These are phyloP conservation scores for Arthroderma sp. DNA, from an alignment of 2,329 filamentous ascomycete genomes.

Conservation along the genomic window DNA sequence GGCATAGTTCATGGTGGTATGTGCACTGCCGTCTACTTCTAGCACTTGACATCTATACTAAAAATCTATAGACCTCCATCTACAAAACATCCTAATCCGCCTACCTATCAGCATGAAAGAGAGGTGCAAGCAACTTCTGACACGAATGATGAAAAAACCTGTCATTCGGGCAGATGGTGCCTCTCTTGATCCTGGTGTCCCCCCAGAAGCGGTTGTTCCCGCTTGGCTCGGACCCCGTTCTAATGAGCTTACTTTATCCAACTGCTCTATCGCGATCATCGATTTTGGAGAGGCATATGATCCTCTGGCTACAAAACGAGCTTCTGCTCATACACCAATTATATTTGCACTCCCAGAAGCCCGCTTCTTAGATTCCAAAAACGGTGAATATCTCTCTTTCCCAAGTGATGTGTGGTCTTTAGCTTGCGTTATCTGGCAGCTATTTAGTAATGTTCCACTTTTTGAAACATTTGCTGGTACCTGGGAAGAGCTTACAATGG, in stretches of 20 bases:
- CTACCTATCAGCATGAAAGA: conserved; percentile 11
- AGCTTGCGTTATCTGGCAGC: conserved; percentile 22
- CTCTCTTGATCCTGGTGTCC: conserved; percentile 12
- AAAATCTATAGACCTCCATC: conserved; percentile 13
- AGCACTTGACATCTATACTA: neutral
- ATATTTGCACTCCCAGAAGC: conserved; percentile 9
- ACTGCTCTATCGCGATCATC: conserved; percentile 15
- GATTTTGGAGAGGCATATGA: conserved; percentile 19
- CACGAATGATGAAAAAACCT: conserved; percentile 9
- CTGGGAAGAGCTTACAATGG: conserved; percentile 12
- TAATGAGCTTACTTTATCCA: conserved; percentile 14
- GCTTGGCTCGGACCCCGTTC: conserved; percentile 15
- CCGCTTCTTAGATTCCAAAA: conserved; percentile 4
- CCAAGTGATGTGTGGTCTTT: conserved; percentile 26
- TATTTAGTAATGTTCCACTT: conserved; percentile 17
- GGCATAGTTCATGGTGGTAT: conserved; percentile 17
- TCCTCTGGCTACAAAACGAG: conserved; percentile 7
- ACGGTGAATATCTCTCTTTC: conserved; percentile 15
- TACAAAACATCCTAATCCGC: conserved; percentile 16
- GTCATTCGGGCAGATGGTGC: conserved; percentile 14
- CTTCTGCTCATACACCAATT: conserved; percentile 13
- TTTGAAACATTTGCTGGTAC: conserved; percentile 14
- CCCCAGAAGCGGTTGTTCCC: conserved; percentile 12
- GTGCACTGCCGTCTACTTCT: conserved; percentile 3
- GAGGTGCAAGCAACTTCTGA: too few species aligned